Percentiles rank a stretch among this genome's conserved stretches.
phyloP scores from a whole-genome alignment of 805 yeast species.

The Saturnispora galanensis region DNA sequence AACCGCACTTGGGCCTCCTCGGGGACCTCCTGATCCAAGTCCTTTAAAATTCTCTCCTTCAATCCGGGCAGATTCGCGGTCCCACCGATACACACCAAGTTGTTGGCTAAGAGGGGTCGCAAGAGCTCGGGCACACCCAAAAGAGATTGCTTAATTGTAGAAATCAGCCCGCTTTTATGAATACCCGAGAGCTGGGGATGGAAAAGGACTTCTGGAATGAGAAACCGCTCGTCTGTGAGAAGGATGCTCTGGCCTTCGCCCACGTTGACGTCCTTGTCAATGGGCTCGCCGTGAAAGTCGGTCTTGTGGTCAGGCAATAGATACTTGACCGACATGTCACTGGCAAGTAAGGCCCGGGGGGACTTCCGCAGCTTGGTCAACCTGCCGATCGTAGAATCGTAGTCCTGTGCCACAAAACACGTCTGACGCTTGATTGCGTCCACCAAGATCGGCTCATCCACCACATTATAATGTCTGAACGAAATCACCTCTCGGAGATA shows the following conservation, averaged over 20 bases:
- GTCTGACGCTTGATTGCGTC: conserved; percentile 78
- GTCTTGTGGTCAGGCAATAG: conserved; percentile 83
- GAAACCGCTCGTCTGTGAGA: conserved; percentile 76
- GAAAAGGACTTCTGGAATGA: conserved; percentile 77
- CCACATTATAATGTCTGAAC: conserved; percentile 84
- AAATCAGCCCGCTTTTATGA: conserved; percentile 69
- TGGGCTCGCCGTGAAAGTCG: conserved; percentile 57
- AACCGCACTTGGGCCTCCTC: conserved; percentile 58
- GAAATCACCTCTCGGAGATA: conserved; percentile 75
- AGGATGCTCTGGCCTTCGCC: conserved; percentile 19
- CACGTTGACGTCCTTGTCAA: conserved; percentile 41
- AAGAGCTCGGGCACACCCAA: conserved; percentile 61
- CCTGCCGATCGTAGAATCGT: conserved; percentile 24
- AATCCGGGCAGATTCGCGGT: conserved; percentile 63
- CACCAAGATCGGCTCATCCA: conserved; percentile 79
- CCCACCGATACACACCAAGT: conserved; percentile 79
- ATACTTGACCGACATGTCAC: conserved; percentile 46
- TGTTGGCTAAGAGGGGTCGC: conserved; percentile 68
- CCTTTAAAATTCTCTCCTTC: conserved; percentile 46
- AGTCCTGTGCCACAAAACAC: conserved; percentile 58
- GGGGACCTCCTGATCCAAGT: conserved; percentile 59
- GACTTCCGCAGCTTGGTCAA: conserved; percentile 19
- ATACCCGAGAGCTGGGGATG: conserved; percentile 78
- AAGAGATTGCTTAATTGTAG: conserved; percentile 58
- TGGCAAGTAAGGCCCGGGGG: conserved; percentile 13